Evolutionary conservation across 1,284 basidiomycete species (phyloP).

Genomic region (Sanghuangporus weigelae): DNA sequence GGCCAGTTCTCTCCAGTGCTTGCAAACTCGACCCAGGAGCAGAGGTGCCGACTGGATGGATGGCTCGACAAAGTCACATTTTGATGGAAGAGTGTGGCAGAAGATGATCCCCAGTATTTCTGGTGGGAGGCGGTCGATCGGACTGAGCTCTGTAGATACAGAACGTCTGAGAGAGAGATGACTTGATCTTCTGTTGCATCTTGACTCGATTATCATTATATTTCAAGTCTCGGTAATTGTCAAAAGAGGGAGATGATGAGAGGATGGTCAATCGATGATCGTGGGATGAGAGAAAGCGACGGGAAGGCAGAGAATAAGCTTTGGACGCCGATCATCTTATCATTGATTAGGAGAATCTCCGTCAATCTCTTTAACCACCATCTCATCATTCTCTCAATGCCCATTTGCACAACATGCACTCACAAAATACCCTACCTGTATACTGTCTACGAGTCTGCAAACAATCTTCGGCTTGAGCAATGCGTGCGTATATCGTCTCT

Average conservation of each 20-base stretch:
- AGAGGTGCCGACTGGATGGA: slow-evolving; percentile 9
- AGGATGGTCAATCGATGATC: background rate
- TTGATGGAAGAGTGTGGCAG: slow-evolving; percentile 11
- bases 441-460: slow-evolving; percentile 79
- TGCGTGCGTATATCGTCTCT: slow-evolving; percentile 49
- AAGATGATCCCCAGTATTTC: slow-evolving; percentile 16
- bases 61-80: slow-evolving; percentile 9
- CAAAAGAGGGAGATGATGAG: background rate
- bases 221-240: background rate
- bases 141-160: background rate
- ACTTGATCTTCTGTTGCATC: background rate
- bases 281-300: background rate
- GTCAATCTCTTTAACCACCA: background rate
- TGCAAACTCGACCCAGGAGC: slow-evolving; percentile 9
- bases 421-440: slow-evolving; percentile 66
- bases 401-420: slow-evolving; percentile 32
- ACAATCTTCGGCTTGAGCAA: slow-evolving; percentile 77
- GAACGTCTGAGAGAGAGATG: background rate
- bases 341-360: background rate
- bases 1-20: slow-evolving; percentile 6
- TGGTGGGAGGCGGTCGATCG: slow-evolving; percentile 13
- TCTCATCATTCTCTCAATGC: slow-evolving; percentile 3
- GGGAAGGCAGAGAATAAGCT: background rate
- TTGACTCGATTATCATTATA: background rate
- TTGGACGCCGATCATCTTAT: background rate